Base-by-base conservation (phyloP, 1,139 yeast genomes). In the Taiozyma sp. region DNA sequence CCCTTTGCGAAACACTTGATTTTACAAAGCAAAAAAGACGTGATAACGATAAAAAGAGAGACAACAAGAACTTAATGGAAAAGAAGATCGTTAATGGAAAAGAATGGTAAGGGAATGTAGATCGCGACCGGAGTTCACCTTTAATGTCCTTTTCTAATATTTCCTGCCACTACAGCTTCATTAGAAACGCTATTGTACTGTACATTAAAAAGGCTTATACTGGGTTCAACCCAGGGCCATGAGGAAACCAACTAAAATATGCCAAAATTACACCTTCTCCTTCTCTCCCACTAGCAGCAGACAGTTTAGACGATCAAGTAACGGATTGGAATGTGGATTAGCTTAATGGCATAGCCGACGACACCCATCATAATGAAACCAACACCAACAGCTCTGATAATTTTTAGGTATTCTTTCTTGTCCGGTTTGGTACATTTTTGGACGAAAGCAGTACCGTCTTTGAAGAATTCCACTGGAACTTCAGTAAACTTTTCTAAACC, bases 311-410 rank as follows among this genome's bases (percentile, higher is more conserved):
- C 98, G 74, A 91, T 90, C 75, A 91, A 83, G 74, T 90, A 95
- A 76, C 98, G 87, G 75, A 91, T 90, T 67, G 99, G 99, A 65
- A 91, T 91, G 73, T 91, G 99, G 65, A 91, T 80, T 11, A 50
- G 30, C 75, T 93, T 93, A 72, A 93, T 95, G 64, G 85, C 88
- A 74, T 90, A 93, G 53, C 99, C 99, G 64, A 93, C 95, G 64
- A 89, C 87, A 65, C 99, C 99, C 93, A 93, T 95, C 81, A 91
- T 91, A 62, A 91, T 75, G 73, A 91, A 93, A 62, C 99, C 99
- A 60, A 90, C 79, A 64, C 98, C 98, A 52, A 93, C 98, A 51
- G 98, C 97, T 73, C 93, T 85, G 61, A 93, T 80, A 67, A 91
- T 88, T 72, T 87, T 86, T 55, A 84, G 64, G 76, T 88, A 91